A percentile compares a stretch with the other conserved stretches of the same genome.
phyloP scores from a whole-genome alignment of 108 stramenopile genomes.

The Parietichytrium sp. region DNA sequence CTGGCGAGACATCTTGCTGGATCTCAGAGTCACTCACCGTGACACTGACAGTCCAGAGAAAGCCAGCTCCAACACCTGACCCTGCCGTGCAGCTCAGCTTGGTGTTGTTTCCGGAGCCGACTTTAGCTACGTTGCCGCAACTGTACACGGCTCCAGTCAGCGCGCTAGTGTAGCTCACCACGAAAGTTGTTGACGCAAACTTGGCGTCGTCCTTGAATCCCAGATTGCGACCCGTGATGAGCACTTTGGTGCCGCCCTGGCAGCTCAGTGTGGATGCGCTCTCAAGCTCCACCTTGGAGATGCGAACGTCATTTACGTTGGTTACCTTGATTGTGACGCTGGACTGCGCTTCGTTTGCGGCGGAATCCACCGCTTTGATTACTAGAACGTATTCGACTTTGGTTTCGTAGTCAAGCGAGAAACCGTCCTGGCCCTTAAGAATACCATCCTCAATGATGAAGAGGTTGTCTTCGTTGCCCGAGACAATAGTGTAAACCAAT shows the following conservation, averaged over 20 bases:
- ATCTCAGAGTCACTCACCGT: neutral
- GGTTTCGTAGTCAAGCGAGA: constrained; percentile 18
- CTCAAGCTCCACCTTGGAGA: neutral
- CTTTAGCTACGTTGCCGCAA: neutral
- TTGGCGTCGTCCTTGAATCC: constrained; percentile 28
- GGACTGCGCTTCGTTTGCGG: neutral
- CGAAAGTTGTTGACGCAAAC: neutral
- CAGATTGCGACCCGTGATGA: neutral
- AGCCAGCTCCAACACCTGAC: neutral
- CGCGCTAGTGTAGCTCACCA: constrained; percentile 23
- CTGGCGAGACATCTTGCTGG: neutral
- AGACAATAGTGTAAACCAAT: neutral
- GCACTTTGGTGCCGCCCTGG: neutral
- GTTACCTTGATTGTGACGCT: neutral
- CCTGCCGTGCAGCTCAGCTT: neutral
- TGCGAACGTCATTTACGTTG: constrained; percentile 22
- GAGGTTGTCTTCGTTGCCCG: neutral
- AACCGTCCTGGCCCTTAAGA: neutral
- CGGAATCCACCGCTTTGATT: neutral
- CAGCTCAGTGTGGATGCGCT: neutral
- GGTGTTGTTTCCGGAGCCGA: neutral
- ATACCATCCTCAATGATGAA: constrained; percentile 1
- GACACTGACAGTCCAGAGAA: neutral
- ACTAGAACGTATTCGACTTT: neutral
- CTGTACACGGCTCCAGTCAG: neutral